Percentiles rank a stretch among this genome's conserved stretches.
Conservation (phyloP, 208 protist genomes). For the Vickermania ingenoplastis region DNA sequence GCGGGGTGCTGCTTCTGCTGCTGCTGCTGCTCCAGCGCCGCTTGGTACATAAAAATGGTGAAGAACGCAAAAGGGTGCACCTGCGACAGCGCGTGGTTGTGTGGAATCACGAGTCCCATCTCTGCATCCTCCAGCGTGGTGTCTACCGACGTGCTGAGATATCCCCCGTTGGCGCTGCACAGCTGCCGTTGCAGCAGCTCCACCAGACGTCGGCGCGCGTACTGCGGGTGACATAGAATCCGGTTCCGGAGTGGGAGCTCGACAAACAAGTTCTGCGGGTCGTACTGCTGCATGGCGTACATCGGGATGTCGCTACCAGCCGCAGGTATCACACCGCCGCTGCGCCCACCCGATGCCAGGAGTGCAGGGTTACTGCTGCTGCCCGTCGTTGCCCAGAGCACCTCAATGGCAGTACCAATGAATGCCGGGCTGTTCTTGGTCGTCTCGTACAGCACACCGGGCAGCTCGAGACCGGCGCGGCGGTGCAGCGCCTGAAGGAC, state of each 20-base stretch:
- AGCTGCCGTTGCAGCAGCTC: constrained; percentile 77
- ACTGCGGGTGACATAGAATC: constrained; percentile 50
- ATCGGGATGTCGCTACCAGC: background rate
- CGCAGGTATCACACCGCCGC: background rate
- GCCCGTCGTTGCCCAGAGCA: constrained; percentile 25
- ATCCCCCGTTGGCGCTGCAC: constrained; percentile 64
- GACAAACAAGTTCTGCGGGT: constrained; percentile 60
- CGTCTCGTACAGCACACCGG: constrained; percentile 71
- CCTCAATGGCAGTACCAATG: constrained; percentile 48
- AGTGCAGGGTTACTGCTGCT: background rate
- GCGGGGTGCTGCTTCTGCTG: background rate
- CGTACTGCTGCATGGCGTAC: constrained; percentile 27
- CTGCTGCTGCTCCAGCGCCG: constrained; percentile 29
- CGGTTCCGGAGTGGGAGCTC: constrained; percentile 59
- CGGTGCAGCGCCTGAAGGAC: constrained; percentile 66
- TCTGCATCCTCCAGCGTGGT: constrained; percentile 47
- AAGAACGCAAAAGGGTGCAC: constrained; percentile 79
- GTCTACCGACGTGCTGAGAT: constrained; percentile 62
- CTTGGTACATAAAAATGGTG: constrained; percentile 64
- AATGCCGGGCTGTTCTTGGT: constrained; percentile 72
- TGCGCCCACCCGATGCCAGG: background rate
- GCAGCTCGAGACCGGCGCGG: constrained; percentile 47
- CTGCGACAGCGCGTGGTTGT: constrained; percentile 62
- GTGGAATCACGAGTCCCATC: constrained; percentile 48
- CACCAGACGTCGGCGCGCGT: constrained; percentile 54